Base-by-base conservation (phyloP, 805 yeast species). In the Yamadazyma scolyti region DNA sequence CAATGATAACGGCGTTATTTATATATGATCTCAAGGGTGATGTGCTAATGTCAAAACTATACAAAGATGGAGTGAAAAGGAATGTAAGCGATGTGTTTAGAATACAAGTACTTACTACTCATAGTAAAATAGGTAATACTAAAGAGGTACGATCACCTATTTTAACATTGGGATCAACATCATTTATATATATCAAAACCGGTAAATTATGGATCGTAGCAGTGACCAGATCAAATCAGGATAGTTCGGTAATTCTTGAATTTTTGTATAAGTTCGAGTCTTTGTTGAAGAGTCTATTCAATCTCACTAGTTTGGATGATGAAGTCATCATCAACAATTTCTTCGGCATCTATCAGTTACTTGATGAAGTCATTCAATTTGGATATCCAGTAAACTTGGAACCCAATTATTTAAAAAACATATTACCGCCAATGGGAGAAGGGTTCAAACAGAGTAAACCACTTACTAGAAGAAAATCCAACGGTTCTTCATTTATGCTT, bases 131-230 rank as follows among this genome's bases (percentile, higher is more conserved):
- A 30, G 35, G 39, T 14, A 25, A 33, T 16, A 22, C 48, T 25
- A 29, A 44, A 27, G 47, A 45, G 16, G 52, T 48, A 28, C 49
- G 63, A 28, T 61, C 66, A 30, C 72, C 72, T 8, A 61, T 65
- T 23, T 61, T 90, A 25, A 93, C 97, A 0, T 60, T 93, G 25
- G 97, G 97, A 1, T 85, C 95, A 0, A 93, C 97, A 0, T 82
- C 96, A 0, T 93, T 90, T 51, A 70, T 87, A 32, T 89, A 87
- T 49, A 79, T 85, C 28, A 75, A 75, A 42, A 65, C 71, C 17
- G 68, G 68, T 9, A 63, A 70, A 30, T 46, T 90, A 10, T 93
- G 94, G 82, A 47, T 87, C 6, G 95, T 89, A 8, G 95, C 89
- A 0, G 88, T 89, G n/a, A 77, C 94, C 1, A 72, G 97, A 40